These are phyloP conservation scores for Stephania japonica DNA, from an alignment of 164 flowering plant genomes.

Conservation along the genomic window DNA sequence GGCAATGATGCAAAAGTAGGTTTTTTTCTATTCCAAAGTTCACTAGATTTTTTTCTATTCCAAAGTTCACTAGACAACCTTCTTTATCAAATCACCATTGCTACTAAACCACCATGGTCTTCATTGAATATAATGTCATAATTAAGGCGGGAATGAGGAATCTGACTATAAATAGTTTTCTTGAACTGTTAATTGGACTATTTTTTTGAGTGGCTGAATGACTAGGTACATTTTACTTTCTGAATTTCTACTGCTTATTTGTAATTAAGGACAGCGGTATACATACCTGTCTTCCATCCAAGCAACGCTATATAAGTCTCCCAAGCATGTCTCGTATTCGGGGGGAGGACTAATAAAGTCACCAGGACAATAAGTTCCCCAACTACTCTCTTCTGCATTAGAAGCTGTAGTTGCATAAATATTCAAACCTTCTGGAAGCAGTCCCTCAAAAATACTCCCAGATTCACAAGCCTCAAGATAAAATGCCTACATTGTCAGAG, in stretches of 20 bases:
- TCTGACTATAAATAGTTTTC: not conserved
- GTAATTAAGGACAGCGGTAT: not conserved
- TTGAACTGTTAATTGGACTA: not conserved
- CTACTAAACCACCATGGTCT: too few species aligned
- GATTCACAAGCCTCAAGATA: conserved; percentile 96
- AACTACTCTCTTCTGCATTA: conserved; percentile 85
- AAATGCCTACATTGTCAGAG: conserved; percentile 45
- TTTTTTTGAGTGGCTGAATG: not conserved
- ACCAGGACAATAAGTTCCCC: conserved; percentile 90
- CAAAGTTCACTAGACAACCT: too few species aligned
- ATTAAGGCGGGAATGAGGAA: too few species aligned
- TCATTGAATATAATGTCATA: too few species aligned
- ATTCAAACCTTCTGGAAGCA: conserved; percentile 67
- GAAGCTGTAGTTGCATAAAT: conserved; percentile 89
- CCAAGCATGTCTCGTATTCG: conserved; percentile 84
- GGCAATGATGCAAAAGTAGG: not conserved
- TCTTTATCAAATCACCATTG: too few species aligned
- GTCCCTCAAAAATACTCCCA: conserved; percentile 95
- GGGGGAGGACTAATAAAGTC: conserved; percentile 58
- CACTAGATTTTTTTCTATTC: too few species aligned
- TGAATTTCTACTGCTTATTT: not conserved
- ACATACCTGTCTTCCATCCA: conserved; percentile 94
- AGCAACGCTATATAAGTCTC: conserved; percentile 84
- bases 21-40: too few species aligned
- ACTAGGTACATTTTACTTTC: not conserved